Percentiles rank a stretch among this genome's conserved stretches.
These are phyloP conservation scores for Diplodia corticola DNA, from an alignment of 2,329 filamentous ascomycete genomes.

Conservation along the genomic window DNA sequence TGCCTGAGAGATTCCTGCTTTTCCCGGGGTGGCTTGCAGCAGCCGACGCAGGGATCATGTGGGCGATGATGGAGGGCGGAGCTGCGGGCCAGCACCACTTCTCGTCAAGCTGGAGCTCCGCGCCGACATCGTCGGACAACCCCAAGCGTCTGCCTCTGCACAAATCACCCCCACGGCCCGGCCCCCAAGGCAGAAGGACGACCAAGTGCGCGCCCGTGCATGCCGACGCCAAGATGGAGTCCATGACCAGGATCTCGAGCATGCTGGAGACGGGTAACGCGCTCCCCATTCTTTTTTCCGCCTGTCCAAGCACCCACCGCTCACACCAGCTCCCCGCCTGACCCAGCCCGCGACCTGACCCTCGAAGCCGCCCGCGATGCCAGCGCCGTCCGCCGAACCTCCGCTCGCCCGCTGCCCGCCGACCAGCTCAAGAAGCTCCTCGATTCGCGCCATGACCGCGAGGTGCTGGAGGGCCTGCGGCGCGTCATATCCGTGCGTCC, in stretches of 20 bases:
- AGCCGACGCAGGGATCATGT: constrained; percentile 5
- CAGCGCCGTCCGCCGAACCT: constrained; percentile 56
- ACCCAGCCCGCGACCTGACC: constrained; percentile 92
- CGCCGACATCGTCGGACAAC: constrained; percentile 4
- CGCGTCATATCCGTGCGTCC: constrained; percentile 76
- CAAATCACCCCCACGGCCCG: constrained; percentile 9
- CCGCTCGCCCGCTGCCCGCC: constrained; percentile 68
- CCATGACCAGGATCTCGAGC: constrained; percentile 88
- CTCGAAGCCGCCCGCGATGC: constrained; percentile 94
- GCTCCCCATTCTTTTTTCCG: not conserved
- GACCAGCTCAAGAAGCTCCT: constrained; percentile 90
- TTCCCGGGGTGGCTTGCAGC: not conserved
- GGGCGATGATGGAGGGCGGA: constrained; percentile 10
- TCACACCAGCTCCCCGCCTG: constrained; percentile 23
- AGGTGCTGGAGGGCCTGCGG: constrained; percentile 87
- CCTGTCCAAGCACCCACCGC: not conserved
- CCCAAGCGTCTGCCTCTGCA: constrained; percentile 3
- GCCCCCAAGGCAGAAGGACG: not conserved
- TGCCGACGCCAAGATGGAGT: constrained; percentile 69
- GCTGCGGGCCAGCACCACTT: constrained; percentile 2
- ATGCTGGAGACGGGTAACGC: constrained; percentile 87
- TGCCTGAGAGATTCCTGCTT: not conserved
- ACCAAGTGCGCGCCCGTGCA: not conserved
- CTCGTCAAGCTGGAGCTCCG: constrained; percentile 18
- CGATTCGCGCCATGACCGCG: constrained; percentile 89